A percentile compares a stretch with the other conserved stretches of the same genome.
Evolutionary conservation across 2,329 filamentous ascomycete genomes (phyloP).

Genomic region (Beauveria medogensis): DNA sequence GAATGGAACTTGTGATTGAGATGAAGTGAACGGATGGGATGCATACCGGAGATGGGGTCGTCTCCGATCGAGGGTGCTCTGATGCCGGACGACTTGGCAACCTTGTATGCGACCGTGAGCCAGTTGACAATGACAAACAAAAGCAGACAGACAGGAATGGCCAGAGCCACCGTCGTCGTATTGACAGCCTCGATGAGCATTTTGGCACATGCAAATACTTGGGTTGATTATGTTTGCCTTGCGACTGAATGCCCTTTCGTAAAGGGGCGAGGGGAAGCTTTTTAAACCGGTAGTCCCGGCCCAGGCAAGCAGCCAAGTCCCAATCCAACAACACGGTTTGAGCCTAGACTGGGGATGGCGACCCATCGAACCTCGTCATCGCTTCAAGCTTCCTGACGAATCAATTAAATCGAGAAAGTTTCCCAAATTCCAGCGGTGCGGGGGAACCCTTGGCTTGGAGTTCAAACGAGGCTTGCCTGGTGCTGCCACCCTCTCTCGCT

Average conservation of each 20-base stretch:
- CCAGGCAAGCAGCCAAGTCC: not conserved
- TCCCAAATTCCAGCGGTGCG: not conserved
- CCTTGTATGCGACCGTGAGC: not conserved
- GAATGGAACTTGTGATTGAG: not conserved
- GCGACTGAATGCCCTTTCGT: not conserved
- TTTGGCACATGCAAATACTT: not conserved
- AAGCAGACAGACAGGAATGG: not conserved
- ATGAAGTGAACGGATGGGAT: not conserved
- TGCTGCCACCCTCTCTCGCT: not conserved
- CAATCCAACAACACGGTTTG: not conserved
- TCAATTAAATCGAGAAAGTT: not conserved
- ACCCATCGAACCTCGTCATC: not conserved
- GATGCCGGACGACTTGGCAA: conserved; percentile 4
- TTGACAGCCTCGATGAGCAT: conserved; percentile 1
- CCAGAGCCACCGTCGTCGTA: not conserved
- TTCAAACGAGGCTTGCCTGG: not conserved
- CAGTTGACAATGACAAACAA: not conserved
- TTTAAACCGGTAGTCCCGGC: not conserved
- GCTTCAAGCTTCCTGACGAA: not conserved
- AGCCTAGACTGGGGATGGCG: not conserved
- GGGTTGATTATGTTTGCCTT: not conserved
- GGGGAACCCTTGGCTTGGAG: not conserved
- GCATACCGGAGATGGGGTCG: conserved; percentile 1
- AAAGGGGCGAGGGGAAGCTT: not conserved
- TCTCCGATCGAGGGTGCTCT: conserved; percentile 1